A percentile compares a stretch with the other conserved stretches of the same genome.
Conservation (phyloP, 2,329 filamentous ascomycete species). For the Trichoderma lentiforme region DNA sequence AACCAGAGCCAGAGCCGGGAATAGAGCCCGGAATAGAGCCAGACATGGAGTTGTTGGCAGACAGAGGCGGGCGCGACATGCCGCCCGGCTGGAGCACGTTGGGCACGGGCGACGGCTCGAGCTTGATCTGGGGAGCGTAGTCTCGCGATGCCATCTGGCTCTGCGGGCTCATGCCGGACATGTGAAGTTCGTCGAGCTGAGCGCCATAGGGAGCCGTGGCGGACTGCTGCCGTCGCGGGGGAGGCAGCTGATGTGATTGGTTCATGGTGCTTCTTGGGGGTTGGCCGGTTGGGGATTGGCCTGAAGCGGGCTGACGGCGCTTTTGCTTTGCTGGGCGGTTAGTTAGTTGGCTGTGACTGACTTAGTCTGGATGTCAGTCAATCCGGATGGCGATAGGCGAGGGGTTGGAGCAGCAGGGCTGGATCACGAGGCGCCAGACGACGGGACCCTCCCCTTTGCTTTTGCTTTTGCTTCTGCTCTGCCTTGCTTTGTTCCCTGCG, state of each 20-base stretch:
- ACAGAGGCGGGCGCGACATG: conserved; percentile 37
- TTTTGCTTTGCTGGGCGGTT: not conserved
- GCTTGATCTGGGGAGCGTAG: conserved; percentile 51
- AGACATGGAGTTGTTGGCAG: conserved; percentile 45
- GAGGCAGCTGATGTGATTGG: conserved; percentile 40
- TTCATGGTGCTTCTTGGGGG: conserved; percentile 30
- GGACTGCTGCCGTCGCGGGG: conserved; percentile 29
- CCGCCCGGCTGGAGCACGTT: conserved; percentile 59
- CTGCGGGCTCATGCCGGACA: conserved; percentile 46
- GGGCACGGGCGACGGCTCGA: conserved; percentile 50
- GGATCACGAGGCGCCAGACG: conserved; percentile 20
- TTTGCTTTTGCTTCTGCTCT: not conserved
- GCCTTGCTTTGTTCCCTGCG: not conserved
- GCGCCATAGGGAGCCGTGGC: conserved; percentile 27
- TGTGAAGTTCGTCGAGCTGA: conserved; percentile 54
- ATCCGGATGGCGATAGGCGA: conserved; percentile 14
- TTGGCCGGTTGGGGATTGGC: conserved; percentile 10
- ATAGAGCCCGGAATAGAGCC: conserved; percentile 27
- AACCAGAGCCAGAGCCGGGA: conserved; percentile 28
- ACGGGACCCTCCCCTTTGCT: conserved; percentile 14
- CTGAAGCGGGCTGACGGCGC: not conserved
- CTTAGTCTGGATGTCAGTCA: not conserved
- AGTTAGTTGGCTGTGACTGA: not conserved
- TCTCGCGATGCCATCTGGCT: conserved; percentile 47
- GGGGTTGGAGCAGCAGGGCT: conserved; percentile 12